phyloP scores from a whole-genome alignment of 352 stramenopile species.

The Phytophthora vignae region DNA sequence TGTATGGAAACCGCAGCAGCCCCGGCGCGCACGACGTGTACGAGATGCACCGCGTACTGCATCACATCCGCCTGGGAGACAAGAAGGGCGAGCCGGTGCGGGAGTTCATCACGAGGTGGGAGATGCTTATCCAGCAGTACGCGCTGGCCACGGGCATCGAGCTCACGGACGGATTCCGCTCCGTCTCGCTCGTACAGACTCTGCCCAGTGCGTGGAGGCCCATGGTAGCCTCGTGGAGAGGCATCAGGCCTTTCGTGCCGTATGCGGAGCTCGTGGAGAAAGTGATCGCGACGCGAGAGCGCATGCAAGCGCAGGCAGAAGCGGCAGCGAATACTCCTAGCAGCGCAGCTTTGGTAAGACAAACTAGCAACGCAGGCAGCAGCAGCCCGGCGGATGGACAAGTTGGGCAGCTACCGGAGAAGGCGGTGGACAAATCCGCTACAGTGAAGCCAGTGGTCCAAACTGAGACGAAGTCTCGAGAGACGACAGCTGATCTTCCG shows the following conservation, averaged over 20 bases:
- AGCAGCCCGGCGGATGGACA: slow-evolving; percentile 13
- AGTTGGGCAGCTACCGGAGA: slow-evolving; percentile 5
- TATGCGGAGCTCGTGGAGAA: slow-evolving; percentile 52
- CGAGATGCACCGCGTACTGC: slow-evolving; percentile 54
- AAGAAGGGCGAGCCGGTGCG: slow-evolving; percentile 45
- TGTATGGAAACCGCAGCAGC: slow-evolving; percentile 48
- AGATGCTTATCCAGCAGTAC: slow-evolving; percentile 56
- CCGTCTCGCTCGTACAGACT: slow-evolving; percentile 43
- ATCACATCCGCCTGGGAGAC: slow-evolving; percentile 53
- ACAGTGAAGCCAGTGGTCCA: slow-evolving; percentile 15
- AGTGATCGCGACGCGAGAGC: slow-evolving; percentile 32
- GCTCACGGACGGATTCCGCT: slow-evolving; percentile 52
- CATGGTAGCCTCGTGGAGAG: slow-evolving; percentile 44
- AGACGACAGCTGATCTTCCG: slow-evolving; percentile 3
- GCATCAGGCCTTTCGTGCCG: slow-evolving; percentile 48
- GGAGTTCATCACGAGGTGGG: slow-evolving; percentile 52
- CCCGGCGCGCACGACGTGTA: slow-evolving; percentile 46
- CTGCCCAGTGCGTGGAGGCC: slow-evolving; percentile 40
- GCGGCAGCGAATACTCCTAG: not conserved
- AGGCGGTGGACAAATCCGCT: slow-evolving; percentile 7
- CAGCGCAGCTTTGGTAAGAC: not conserved
- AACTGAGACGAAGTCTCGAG: not conserved
- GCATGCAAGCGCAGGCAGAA: slow-evolving; percentile 31
- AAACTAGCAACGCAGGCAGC: not conserved
- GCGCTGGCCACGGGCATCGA: slow-evolving; percentile 44